Percentiles rank a stretch among this genome's conserved stretches.
These are phyloP conservation scores for Strobilomyces dryophilus DNA, from an alignment of 768 basidiomycete genomes.

Conservation along the genomic window DNA sequence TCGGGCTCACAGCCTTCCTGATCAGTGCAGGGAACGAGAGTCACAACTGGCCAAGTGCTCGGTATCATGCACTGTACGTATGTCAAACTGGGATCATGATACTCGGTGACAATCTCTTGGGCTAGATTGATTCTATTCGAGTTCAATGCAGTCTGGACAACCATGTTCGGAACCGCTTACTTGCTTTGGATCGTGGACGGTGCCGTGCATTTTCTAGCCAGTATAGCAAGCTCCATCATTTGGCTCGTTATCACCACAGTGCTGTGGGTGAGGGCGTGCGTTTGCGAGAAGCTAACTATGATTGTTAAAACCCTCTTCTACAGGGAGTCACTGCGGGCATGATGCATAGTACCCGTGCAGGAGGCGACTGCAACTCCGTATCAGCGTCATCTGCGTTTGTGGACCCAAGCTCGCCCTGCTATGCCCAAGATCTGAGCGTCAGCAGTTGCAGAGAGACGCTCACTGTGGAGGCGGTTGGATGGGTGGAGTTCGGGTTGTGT, in stretches of 20 bases:
- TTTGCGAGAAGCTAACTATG: neutral
- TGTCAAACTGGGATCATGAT: neutral
- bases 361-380: slow-evolving; percentile 52
- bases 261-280: slow-evolving; percentile 54
- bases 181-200: slow-evolving; percentile 68
- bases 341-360: slow-evolving; percentile 59
- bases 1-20: slow-evolving; percentile 71
- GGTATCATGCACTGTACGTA: slow-evolving; percentile 63
- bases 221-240: slow-evolving; percentile 69
- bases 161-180: slow-evolving; percentile 64
- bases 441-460: slow-evolving; percentile 65
- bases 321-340: slow-evolving; percentile 67
- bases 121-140: slow-evolving; percentile 52
- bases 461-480: slow-evolving; percentile 71
- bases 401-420: slow-evolving; percentile 22
- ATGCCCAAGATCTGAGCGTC: slow-evolving; percentile 19
- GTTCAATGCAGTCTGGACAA: slow-evolving; percentile 73
- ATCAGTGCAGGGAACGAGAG: slow-evolving; percentile 64
- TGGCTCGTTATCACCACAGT: slow-evolving; percentile 65
- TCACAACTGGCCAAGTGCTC: slow-evolving; percentile 53
- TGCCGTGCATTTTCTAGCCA: slow-evolving; percentile 64
- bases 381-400: slow-evolving; percentile 33
- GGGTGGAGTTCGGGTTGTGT: slow-evolving; percentile 70
- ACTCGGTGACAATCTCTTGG: slow-evolving; percentile 4
- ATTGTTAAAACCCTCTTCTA: slow-evolving; percentile 4